These are phyloP conservation scores for Phytophthora palmivora DNA, from an alignment of 352 stramenopile genomes.

Conservation along the genomic window DNA sequence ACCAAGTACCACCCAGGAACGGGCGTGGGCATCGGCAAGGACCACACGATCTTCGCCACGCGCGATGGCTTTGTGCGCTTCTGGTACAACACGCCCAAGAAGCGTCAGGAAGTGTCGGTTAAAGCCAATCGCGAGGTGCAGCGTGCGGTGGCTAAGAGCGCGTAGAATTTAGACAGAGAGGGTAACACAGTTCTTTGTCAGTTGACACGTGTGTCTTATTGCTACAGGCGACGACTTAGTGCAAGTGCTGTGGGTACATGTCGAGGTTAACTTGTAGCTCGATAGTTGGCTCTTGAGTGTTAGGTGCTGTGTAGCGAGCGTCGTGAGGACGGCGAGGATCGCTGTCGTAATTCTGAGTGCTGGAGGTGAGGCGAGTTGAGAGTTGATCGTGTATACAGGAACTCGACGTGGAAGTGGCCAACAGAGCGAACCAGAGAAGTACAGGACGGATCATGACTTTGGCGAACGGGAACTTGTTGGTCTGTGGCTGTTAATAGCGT, in stretches of 20 bases:
- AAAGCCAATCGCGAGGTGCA: conserved; percentile 74
- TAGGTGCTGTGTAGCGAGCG: background rate
- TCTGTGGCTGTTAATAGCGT: background rate
- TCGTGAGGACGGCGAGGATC: conserved; percentile 25
- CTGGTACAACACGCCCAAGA: conserved; percentile 89
- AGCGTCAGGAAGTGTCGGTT: conserved; percentile 88
- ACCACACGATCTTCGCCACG: conserved; percentile 94
- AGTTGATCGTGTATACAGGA: conserved; percentile 32
- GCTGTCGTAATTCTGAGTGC: conserved; percentile 23
- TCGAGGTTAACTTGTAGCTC: conserved; percentile 20
- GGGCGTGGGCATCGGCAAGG: conserved; percentile 94
- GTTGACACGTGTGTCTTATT: conserved; percentile 1
- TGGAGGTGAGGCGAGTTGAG: conserved; percentile 18
- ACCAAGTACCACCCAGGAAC: conserved; percentile 95
- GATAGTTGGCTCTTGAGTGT: conserved; percentile 11
- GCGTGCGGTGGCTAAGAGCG: conserved; percentile 33
- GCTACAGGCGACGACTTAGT: background rate
- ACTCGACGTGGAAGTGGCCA: background rate
- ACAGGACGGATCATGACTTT: background rate
- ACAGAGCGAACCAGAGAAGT: conserved; percentile 5
- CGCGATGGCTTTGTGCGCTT: conserved; percentile 91
- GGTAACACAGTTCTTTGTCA: conserved; percentile 12
- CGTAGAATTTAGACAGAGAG: conserved; percentile 19
- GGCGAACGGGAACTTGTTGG: background rate
- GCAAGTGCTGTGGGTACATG: conserved; percentile 8